These are phyloP conservation scores for Pouteria campechiana DNA, from an alignment of 179 eudicot genomes.

Conservation along the genomic window DNA sequence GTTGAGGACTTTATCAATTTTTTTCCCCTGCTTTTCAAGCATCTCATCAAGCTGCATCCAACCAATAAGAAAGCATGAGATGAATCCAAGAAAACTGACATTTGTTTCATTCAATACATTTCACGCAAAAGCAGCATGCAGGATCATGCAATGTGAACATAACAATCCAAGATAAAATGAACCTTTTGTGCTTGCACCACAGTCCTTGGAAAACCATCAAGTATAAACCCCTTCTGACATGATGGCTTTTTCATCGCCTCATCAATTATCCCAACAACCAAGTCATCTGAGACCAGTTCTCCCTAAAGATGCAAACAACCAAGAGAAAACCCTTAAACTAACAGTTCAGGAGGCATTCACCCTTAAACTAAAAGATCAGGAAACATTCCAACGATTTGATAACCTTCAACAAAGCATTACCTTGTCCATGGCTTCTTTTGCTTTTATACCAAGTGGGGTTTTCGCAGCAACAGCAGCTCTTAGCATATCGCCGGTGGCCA, in stretches of 20 bases:
- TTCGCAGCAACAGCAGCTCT: conserved; percentile 97
- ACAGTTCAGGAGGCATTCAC: background rate
- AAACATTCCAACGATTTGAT: background rate
- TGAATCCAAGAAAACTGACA: conserved; percentile 17
- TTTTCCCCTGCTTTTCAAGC: conserved; percentile 75
- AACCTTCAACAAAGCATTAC: conserved; percentile 11
- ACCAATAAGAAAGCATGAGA: conserved; percentile 1
- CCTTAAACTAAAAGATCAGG: background rate
- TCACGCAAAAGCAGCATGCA: conserved; percentile 96
- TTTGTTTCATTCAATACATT: conserved; percentile 87
- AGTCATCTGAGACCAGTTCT: conserved; percentile 90
- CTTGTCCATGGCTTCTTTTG: conserved; percentile 97
- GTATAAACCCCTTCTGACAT: conserved; percentile 91
- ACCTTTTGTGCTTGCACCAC: conserved; percentile 94
- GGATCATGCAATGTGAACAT: too few relatives aligned
- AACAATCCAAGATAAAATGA: too few relatives aligned
- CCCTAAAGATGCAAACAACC: conserved; percentile 34
- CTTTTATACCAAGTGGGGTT: conserved; percentile 88
- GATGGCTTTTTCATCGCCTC: conserved; percentile 93
- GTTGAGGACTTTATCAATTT: conserved; percentile 86
- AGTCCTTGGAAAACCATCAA: conserved; percentile 98
- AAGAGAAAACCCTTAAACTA: background rate
- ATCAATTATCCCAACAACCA: conserved; percentile 93
- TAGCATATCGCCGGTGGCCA: conserved; percentile 98
- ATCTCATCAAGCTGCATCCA: conserved; percentile 83